Conservation (phyloP, 345 rosid species). For the Sisymbrium irio region DNA sequence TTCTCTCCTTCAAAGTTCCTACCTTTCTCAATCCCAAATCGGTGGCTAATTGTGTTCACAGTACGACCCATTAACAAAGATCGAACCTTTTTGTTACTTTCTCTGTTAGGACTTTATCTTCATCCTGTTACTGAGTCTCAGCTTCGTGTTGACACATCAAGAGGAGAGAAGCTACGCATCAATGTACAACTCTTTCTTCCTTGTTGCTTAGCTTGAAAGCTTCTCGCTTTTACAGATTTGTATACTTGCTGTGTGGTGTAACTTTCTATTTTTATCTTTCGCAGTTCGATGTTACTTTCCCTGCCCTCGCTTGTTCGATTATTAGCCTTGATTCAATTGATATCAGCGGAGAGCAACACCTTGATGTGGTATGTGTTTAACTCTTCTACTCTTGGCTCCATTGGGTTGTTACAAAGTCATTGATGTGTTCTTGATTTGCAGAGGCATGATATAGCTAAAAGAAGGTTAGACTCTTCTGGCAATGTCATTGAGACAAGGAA, state of each 20-base stretch:
- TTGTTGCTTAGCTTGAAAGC: neutral
- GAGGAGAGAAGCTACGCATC: slow-evolving; percentile 89
- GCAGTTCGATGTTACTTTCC: slow-evolving; percentile 93
- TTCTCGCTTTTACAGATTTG: neutral
- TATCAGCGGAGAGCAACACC: slow-evolving; percentile 91
- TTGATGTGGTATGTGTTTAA: slow-evolving; percentile 68
- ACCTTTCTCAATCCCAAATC: too few relatives aligned
- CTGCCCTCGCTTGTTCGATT: slow-evolving; percentile 86
- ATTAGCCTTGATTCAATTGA: slow-evolving; percentile 96
- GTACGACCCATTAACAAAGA: neutral
- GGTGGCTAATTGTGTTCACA: neutral
- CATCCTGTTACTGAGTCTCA: slow-evolving; percentile 83
- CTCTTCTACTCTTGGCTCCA: neutral
- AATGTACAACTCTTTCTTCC: slow-evolving; percentile 43
- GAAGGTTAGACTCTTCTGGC: slow-evolving; percentile 67
- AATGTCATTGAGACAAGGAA: slow-evolving; percentile 64
- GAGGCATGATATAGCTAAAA: slow-evolving; percentile 82
- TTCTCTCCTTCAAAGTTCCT: neutral
- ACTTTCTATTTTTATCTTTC: neutral
- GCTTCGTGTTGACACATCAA: slow-evolving; percentile 92
- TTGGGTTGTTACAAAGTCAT: neutral
- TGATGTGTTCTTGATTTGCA: neutral
- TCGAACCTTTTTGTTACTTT: neutral
- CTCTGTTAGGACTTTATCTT: slow-evolving; percentile 62
- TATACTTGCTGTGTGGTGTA: neutral